Evolutionary conservation across 2,329 filamentous ascomycete species (phyloP).

Genomic region (Xylariaceae sp.): DNA sequence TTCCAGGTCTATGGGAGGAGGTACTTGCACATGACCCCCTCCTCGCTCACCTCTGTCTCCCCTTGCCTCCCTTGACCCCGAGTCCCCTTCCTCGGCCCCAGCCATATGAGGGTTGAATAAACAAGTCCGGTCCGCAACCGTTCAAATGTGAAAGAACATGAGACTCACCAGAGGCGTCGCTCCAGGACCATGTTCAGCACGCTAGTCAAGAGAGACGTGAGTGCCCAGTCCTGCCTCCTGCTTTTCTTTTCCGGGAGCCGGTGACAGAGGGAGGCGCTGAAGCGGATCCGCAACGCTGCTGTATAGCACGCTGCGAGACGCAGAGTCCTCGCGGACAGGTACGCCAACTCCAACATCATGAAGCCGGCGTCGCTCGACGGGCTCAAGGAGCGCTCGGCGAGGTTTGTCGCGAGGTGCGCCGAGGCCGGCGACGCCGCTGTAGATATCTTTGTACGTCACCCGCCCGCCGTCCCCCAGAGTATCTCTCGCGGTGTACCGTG

Average conservation of each 20-base stretch:
- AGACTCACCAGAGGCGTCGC: conserved; percentile 2
- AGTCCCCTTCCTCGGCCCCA: too few species aligned
- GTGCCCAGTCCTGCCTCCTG: conserved; percentile 18
- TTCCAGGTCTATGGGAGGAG: conserved; percentile 51
- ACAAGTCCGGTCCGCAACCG: not conserved
- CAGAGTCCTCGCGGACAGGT: conserved; percentile 56
- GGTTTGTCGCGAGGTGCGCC: conserved; percentile 47
- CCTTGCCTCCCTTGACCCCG: too few species aligned
- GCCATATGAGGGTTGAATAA: too few species aligned
- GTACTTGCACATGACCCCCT: conserved; percentile 21
- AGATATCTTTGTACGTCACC: conserved; percentile 54
- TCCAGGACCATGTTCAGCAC: conserved; percentile 53
- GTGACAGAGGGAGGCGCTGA: not conserved
- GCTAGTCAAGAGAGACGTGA: conserved; percentile 44
- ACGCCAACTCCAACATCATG: conserved; percentile 62
- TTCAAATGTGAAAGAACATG: not conserved
- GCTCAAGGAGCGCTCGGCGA: conserved; percentile 47
- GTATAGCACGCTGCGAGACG: conserved; percentile 54
- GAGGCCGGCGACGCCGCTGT: conserved; percentile 36
- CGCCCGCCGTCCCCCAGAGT: too few species aligned
- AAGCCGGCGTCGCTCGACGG: conserved; percentile 45
- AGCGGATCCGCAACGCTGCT: conserved; percentile 4
- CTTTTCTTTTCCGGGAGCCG: too few species aligned
- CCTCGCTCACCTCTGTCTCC: too few species aligned
- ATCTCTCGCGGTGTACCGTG: too few species aligned